Conservation (phyloP, 257 asterid genomes). For the Hygrophila difformis region DNA sequence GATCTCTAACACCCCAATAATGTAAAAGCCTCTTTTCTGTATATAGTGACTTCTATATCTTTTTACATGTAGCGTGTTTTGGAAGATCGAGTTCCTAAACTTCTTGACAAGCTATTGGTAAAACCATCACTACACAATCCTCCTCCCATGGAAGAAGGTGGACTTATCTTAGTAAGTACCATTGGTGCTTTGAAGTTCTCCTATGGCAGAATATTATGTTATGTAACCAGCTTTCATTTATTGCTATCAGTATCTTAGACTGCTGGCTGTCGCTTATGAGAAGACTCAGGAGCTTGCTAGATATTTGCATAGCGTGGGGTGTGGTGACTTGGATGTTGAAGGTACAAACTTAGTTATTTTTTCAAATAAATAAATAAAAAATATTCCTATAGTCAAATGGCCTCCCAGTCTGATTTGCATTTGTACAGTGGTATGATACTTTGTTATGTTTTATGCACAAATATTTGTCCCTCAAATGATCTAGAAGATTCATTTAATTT, state of each 20-base stretch:
- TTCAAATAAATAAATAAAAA: too few species aligned
- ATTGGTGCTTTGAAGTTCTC: slow-evolving; percentile 5
- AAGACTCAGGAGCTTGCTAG: slow-evolving; percentile 87
- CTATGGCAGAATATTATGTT: slow-evolving; percentile 3
- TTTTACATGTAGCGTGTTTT: slow-evolving; percentile 67
- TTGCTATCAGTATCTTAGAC: slow-evolving; percentile 71
- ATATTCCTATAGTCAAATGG: neutral
- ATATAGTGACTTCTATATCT: neutral
- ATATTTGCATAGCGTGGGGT: slow-evolving; percentile 82
- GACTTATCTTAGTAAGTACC: slow-evolving; percentile 72
- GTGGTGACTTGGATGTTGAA: slow-evolving; percentile 97
- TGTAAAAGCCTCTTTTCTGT: neutral
- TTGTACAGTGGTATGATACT: neutral
- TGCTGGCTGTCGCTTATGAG: slow-evolving; percentile 93
- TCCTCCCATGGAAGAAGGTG: slow-evolving; percentile 97
- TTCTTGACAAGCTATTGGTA: slow-evolving; percentile 80
- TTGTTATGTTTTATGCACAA: neutral
- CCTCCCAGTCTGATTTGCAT: slow-evolving; percentile 11
- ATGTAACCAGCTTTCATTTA: slow-evolving; percentile 16
- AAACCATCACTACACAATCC: slow-evolving; percentile 84
- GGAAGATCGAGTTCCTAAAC: slow-evolving; percentile 92
- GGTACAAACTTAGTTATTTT: slow-evolving; percentile 32
- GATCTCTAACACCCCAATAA: neutral
- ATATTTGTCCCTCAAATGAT: neutral
- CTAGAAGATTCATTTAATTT: slow-evolving; percentile 2